Percentiles rank a stretch among this genome's conserved stretches.
Evolutionary conservation across 1,139 yeast species (phyloP).

Genomic region (Spathaspora sp.): DNA sequence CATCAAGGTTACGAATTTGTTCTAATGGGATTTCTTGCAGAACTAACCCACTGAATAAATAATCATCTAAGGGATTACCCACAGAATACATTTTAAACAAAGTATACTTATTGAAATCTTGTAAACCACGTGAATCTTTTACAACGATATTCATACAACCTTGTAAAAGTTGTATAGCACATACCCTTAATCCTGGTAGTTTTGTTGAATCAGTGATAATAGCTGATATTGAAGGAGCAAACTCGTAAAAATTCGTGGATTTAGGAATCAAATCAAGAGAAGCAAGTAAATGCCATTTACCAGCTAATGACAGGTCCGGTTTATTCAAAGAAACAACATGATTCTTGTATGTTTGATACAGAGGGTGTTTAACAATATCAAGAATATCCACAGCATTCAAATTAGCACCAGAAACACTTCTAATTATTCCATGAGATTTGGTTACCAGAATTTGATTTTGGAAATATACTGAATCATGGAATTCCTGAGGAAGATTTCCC

Average conservation of each 20-base stretch:
- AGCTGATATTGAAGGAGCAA: constrained; percentile 9
- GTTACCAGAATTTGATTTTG: background rate
- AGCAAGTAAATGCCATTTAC: background rate
- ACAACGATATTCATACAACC: constrained; percentile 10
- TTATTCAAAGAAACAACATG: background rate
- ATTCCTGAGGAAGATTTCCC: constrained; percentile 6
- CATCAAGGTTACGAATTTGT: background rate
- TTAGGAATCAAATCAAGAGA: constrained; percentile 4
- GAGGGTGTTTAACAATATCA: constrained; percentile 3
- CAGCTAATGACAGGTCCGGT: background rate
- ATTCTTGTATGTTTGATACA: background rate
- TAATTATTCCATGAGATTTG: constrained; percentile 6
- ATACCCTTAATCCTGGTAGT: constrained; percentile 12
- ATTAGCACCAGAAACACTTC: constrained; percentile 4
- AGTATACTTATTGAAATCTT: background rate
- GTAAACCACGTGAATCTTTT: background rate
- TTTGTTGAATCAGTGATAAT: constrained; percentile 2
- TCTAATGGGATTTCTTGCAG: background rate
- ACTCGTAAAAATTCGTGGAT: constrained; percentile 1
- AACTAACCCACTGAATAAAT: constrained; percentile 6
- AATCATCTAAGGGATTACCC: constrained; percentile 1
- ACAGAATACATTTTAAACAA: constrained; percentile 2
- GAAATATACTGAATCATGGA: constrained; percentile 4
- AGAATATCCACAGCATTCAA: constrained; percentile 5
- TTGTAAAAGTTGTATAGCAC: constrained; percentile 10